phyloP scores from a whole-genome alignment of 169 alveolate genomes.

The Eimeria falciformis region DNA sequence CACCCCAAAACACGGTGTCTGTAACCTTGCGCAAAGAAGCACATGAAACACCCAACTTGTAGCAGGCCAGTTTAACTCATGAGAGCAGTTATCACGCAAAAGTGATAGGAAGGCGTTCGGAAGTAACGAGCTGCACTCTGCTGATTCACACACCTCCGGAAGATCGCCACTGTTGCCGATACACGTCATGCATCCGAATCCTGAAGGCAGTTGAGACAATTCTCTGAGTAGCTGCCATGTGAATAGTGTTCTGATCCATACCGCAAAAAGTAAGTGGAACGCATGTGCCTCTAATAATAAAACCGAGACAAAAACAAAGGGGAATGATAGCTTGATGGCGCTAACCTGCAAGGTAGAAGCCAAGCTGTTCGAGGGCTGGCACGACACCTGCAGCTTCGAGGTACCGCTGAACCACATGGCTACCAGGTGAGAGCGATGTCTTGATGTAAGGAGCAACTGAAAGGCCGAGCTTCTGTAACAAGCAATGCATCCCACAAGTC shows the following conservation, averaged over 20 bases:
- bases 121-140: background rate
- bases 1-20: too few relatives aligned
- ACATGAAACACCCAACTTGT: too few relatives aligned
- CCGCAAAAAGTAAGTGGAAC: too few relatives aligned
- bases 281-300: too few relatives aligned
- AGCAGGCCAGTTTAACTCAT: too few relatives aligned
- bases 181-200: conserved; percentile 99
- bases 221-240: too few relatives aligned
- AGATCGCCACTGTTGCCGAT: conserved; percentile 97
- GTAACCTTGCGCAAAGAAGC: too few relatives aligned
- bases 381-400: conserved; percentile 88
- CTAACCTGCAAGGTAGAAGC: conserved; percentile 87
- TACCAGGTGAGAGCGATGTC: conserved; percentile 91
- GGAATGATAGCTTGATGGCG: too few relatives aligned
- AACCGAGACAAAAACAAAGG: too few relatives aligned
- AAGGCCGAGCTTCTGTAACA: conserved; percentile 82
- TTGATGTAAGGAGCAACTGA: conserved; percentile 86
- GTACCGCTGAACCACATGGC: conserved; percentile 81
- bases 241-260: too few relatives aligned
- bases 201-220: conserved; percentile 79
- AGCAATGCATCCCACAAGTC: conserved; percentile 76
- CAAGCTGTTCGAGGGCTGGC: conserved; percentile 92
- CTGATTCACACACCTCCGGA: conserved; percentile 29
- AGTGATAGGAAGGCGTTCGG: background rate
- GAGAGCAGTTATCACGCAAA: conserved; percentile 32